phyloP scores from a whole-genome alignment of 2,329 filamentous ascomycete genomes.

The Colletotrichum horii region DNA sequence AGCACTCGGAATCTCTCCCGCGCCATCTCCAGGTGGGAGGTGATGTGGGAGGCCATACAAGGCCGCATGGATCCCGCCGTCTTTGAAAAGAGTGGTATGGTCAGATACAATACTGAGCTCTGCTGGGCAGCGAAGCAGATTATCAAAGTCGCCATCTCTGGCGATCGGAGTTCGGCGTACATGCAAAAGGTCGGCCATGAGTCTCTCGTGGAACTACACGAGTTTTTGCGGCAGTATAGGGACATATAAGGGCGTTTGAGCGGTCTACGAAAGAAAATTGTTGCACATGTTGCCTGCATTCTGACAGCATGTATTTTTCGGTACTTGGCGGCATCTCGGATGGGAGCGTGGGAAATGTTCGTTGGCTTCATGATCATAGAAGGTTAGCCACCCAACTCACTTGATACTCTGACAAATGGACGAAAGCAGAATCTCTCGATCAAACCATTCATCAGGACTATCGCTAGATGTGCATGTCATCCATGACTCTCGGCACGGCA shows the following conservation, averaged over 20 bases:
- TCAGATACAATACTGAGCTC: conserved; percentile 17
- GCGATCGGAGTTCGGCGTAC: conserved; percentile 12
- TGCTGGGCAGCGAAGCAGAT: conserved; percentile 13
- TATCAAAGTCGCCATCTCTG: conserved; percentile 5
- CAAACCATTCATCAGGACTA: not conserved
- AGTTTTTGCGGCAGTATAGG: conserved; percentile 12
- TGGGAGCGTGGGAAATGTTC: not conserved
- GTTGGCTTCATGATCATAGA: not conserved
- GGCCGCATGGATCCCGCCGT: not conserved
- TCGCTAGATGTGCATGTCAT: not conserved
- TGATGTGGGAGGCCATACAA: conserved; percentile 20
- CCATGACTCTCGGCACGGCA: not conserved
- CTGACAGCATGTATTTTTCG: not conserved
- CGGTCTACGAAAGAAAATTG: not conserved
- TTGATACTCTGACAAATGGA: not conserved
- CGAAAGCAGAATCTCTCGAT: not conserved
- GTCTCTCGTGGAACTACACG: conserved; percentile 7
- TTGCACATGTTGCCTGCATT: not conserved
- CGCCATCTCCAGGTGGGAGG: conserved; percentile 25
- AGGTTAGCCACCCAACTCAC: not conserved
- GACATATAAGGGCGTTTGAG: not conserved
- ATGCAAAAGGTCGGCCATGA: conserved; percentile 18
- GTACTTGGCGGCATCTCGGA: not conserved
- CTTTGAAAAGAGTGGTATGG: not conserved
- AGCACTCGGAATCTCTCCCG: conserved; percentile 14